Evolutionary conservation across 2,329 filamentous ascomycete genomes (phyloP), one percentile per base, ranked within the genome.

Genomic region (Epichloe gansuensis): DNA sequence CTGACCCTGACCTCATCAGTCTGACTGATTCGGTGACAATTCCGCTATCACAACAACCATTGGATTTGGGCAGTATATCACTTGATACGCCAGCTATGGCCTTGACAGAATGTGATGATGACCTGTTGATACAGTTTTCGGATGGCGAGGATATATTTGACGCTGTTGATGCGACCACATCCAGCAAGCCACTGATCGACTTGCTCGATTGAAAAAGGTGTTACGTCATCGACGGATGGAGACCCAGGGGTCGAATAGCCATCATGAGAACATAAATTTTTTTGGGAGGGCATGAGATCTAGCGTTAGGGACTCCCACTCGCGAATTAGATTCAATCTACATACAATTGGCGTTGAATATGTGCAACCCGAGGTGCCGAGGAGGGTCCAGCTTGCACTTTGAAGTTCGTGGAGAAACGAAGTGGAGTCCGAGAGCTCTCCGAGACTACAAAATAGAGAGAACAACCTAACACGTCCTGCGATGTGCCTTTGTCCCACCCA

Each of bases 121-220:
- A 51, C 4, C 21, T 40, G 17, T 35, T 52, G 21, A 48, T 52
- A 11, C 45, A 49, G 8, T 52, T 52, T 15, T 49, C 51, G 31
- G 51, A 49, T 25, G 51, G 44, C 31, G 51, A 52, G 35, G 31
- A 23, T 27, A 23, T 9, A 31, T 23, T 17, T 27, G 34, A 6
- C 21, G 17, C 7, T 35, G 39, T 7, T 21, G 40, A 17, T 17
- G 15, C n/a, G 21, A 4, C 35, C 15, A 25, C 40, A 5, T 34
- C 35, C 35, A 36, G 27, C 25, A n/a, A 45, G 44, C 5, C 43
- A 17, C 27, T 34, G 3, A 21, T 36, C 25, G 43, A 47, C 8
- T 46, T 51, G 25, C 44, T 51, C 23, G 50, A 38, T n/a, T 51
- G 21, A 47, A 23, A 6, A 6, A 12, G 9, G 25, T 13, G 31